Evolutionary conservation across 2,329 filamentous ascomycete species (phyloP).

Genomic region (Elsinoe fawcettii): DNA sequence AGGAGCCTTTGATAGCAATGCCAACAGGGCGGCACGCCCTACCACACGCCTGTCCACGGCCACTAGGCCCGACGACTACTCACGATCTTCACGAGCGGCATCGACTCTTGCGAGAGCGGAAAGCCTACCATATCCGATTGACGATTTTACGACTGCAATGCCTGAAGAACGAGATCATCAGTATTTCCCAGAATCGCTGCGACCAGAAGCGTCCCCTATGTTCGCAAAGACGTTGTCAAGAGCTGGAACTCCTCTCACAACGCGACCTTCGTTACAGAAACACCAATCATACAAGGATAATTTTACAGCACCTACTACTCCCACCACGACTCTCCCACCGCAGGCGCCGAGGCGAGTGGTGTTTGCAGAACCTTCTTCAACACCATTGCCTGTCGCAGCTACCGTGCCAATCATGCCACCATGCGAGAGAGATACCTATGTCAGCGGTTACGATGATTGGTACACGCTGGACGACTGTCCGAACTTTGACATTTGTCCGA

Average conservation of each 20-base stretch:
- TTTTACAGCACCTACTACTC: conserved; percentile 1
- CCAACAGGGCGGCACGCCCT: conserved; percentile 22
- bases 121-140: conserved; percentile 40
- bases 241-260: neutral
- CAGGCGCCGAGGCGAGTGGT: neutral
- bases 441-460: conserved; percentile 66
- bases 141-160: conserved; percentile 35
- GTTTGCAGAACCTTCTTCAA: neutral
- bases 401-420: conserved; percentile 38
- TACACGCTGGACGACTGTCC: conserved; percentile 64
- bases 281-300: conserved; percentile 7
- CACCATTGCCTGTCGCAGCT: neutral
- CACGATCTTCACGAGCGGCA: conserved; percentile 14
- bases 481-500: conserved; percentile 73
- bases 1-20: conserved; percentile 22
- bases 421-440: conserved; percentile 59
- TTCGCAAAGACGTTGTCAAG: conserved; percentile 15
- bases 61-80: conserved; percentile 19
- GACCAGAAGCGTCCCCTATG: conserved; percentile 18
- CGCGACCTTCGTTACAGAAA: conserved; percentile 1
- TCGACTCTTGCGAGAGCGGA: conserved; percentile 22
- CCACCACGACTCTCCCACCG: neutral
- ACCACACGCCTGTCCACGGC: conserved; percentile 24
- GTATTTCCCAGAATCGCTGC: conserved; percentile 23
- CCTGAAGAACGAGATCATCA: conserved; percentile 38